Evolutionary conservation across 148 eudicot species (phyloP), one percentile per base, ranked within the genome.

Genomic region (Camellia sinensis): DNA sequence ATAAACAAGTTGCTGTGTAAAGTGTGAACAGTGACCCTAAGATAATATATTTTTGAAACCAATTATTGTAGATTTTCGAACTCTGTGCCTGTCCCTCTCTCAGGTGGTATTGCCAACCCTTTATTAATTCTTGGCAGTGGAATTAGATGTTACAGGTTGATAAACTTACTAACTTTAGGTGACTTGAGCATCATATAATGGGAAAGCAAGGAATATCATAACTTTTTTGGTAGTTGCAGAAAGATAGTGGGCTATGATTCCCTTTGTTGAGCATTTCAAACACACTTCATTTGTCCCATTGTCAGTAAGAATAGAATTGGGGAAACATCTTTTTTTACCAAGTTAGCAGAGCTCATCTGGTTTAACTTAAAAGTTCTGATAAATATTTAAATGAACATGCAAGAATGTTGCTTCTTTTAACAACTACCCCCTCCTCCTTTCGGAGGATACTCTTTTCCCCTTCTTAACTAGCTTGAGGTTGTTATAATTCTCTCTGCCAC

Each of bases 401-500:
- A 11, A 40, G 15, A 9, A 18, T 75, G 53, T 50, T 75, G 53
- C 67, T 75, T 75, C 67, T 61, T 43, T 75, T 75, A 11, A 21
- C 48, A 18, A n/a, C 78, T 10, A 12, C 67, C 78, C 48, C 5
- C 37, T 10, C 41, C 60, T 18, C 22, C 12, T 43, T 72, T 22
- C 9, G 57, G 0, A 17, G 8, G 29, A 15, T 7, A 10, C 57
- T 21, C 22, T 9, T 61, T 17, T 63, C 40, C 14, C 40, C 70
- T 46, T 63, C 48, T 77, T 67, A 67, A 41, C 21, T 74, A 43
- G 29, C 21, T 66, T 81, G 66, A 81, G 59, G 15, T 81, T 67
- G 63, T 75, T 29, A 40, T 10, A 29, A 54, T 57, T 74, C 56
- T 70, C 6, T 68, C 45, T 65, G 53, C 79, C 75, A 44, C 89